Evolutionary conservation across 2,329 filamentous ascomycete species (phyloP).

Genomic region (Colletotrichum scovillei): DNA sequence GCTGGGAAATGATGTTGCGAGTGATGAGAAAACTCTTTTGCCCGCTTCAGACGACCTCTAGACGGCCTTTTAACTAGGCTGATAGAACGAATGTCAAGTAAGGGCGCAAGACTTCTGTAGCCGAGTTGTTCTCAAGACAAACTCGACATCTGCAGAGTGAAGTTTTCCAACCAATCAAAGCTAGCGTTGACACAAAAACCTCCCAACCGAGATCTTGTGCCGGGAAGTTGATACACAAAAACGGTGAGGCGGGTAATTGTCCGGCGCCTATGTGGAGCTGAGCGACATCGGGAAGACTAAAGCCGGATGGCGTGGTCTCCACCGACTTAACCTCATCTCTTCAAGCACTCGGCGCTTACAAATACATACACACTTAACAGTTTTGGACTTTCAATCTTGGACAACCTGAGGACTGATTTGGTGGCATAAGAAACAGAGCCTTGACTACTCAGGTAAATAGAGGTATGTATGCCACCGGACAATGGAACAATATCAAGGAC

Average conservation of each 20-base stretch:
- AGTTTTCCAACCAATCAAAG: not conserved
- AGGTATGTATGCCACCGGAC: too few relatives aligned
- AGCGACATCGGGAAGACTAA: not conserved
- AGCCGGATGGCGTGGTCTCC: constrained; percentile 14
- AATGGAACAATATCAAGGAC: too few relatives aligned
- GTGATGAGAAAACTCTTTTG: not conserved
- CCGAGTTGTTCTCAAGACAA: not conserved
- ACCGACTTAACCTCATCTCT: not conserved
- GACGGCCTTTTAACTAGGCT: not conserved
- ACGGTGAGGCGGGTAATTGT: not conserved
- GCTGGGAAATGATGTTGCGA: not conserved
- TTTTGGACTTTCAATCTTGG: not conserved
- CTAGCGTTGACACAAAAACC: not conserved
- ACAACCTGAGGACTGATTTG: not conserved
- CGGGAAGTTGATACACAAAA: not conserved
- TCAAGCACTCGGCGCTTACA: not conserved
- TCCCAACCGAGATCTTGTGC: not conserved
- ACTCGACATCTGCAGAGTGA: not conserved
- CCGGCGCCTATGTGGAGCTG: not conserved
- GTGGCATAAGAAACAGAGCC: not conserved
- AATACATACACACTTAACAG: not conserved
- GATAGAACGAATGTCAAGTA: not conserved
- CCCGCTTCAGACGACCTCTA: not conserved
- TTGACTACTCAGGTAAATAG: not conserved
- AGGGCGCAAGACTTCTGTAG: not conserved